Evolutionary conservation across 345 rosid species (phyloP).

Genomic region (Populus euphratica): DNA sequence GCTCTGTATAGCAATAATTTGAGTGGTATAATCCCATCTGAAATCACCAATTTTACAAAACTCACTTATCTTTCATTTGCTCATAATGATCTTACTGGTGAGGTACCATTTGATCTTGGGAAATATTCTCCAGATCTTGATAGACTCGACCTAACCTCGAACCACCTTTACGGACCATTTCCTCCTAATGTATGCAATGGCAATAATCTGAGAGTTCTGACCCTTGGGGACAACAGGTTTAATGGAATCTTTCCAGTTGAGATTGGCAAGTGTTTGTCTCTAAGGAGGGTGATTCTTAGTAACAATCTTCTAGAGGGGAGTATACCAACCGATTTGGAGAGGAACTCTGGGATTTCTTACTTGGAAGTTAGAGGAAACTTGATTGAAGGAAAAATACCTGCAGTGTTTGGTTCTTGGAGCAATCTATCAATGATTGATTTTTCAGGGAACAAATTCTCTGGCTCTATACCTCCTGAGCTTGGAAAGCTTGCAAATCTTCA

Average conservation of each 20-base stretch:
- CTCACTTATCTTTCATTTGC: conserved; percentile 34
- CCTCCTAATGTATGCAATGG: conserved; percentile 29
- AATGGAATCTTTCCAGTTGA: conserved; percentile 32
- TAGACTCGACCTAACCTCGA: conserved; percentile 33
- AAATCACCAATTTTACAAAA: conserved; percentile 19
- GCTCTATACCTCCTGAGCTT: conserved; percentile 35
- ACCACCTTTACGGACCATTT: conserved; percentile 31
- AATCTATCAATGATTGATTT: conserved; percentile 39
- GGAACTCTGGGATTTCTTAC: conserved; percentile 19
- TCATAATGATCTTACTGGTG: conserved; percentile 35
- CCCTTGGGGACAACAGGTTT: conserved; percentile 25
- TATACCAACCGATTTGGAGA: conserved; percentile 24
- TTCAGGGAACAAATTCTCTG: conserved; percentile 32
- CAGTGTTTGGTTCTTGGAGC: conserved; percentile 28
- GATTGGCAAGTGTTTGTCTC: conserved; percentile 33
- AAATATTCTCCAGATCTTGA: conserved; percentile 15
- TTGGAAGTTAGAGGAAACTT: conserved; percentile 29
- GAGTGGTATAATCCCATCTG: conserved; percentile 34
- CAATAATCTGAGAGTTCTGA: conserved; percentile 24
- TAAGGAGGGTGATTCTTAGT: conserved; percentile 30
- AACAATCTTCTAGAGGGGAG: conserved; percentile 30
- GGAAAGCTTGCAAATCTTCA: conserved; percentile 36
- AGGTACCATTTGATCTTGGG: conserved; percentile 28
- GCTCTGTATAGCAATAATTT: conserved; percentile 38
- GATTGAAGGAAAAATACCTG: conserved; percentile 34